Conservation (phyloP, 2,329 filamentous ascomycete species). For the Pyricularia pennisetigena region DNA sequence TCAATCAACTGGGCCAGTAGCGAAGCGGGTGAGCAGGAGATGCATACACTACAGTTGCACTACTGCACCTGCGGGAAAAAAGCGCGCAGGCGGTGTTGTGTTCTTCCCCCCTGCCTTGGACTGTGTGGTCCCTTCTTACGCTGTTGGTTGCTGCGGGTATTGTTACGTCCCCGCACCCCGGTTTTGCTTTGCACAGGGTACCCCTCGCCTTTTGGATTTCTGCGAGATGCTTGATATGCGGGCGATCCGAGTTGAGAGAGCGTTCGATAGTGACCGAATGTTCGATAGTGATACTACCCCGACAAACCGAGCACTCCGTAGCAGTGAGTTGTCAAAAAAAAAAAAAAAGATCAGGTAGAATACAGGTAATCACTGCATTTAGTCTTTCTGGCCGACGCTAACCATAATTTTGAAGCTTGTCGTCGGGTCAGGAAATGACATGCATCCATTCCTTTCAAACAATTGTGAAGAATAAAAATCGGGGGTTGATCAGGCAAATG, state of each 20-base stretch:
- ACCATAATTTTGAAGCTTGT: not conserved
- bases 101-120: not conserved
- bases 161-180: not conserved
- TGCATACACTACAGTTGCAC: not conserved
- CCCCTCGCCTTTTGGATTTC: not conserved
- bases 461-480: not conserved
- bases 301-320: not conserved
- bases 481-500: not conserved
- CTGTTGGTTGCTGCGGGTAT: not conserved
- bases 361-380: not conserved
- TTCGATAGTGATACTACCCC: not conserved
- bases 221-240: not conserved
- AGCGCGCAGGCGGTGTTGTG: not conserved
- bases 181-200: not conserved
- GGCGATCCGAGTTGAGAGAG: not conserved
- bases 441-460: not conserved
- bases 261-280: not conserved
- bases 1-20: not conserved
- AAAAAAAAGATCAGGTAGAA: not conserved
- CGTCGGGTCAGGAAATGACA: not conserved
- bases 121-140: not conserved
- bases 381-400: not conserved
- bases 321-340: not conserved
- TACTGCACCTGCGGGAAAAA: not conserved
- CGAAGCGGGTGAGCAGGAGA: not conserved